Conservation (phyloP, 1,284 basidiomycete genomes). For the Singerocomus rubriflavus region DNA sequence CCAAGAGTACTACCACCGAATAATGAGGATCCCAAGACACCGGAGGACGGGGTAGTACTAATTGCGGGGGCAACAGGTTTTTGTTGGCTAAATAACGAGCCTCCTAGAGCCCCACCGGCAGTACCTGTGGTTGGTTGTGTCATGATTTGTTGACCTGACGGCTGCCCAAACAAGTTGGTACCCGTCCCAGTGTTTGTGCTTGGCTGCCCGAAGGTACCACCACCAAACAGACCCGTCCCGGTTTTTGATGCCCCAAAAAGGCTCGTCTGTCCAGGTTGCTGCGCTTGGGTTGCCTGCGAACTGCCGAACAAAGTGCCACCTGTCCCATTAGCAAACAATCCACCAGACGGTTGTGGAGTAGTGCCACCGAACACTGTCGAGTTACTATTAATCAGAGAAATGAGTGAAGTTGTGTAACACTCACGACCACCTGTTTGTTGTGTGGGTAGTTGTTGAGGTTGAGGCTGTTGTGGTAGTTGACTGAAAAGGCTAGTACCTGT, state of each 20-base stretch:
- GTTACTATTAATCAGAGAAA: constrained; percentile 4
- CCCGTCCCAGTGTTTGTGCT: constrained; percentile 29
- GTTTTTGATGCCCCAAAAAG: constrained; percentile 36
- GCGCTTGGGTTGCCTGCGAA: constrained; percentile 32
- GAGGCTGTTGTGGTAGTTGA: constrained; percentile 31
- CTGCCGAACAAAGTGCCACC: constrained; percentile 48
- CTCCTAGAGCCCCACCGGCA: constrained; percentile 32
- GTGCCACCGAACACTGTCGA: constrained; percentile 27
- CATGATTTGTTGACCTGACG: constrained; percentile 36
- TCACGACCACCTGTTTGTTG: constrained; percentile 35
- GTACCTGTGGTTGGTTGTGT: constrained; percentile 31
- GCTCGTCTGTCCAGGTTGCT: constrained; percentile 33
- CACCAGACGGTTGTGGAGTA: constrained; percentile 25
- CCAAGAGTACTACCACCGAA: constrained; percentile 49
- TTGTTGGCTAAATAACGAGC: constrained; percentile 42
- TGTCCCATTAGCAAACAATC: constrained; percentile 34
- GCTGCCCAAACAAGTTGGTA: constrained; percentile 41
- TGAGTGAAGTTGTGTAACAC: constrained; percentile 9
- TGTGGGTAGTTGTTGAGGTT: constrained; percentile 28
- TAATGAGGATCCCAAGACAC: constrained; percentile 41
- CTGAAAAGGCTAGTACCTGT: constrained; percentile 39
- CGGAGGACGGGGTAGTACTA: constrained; percentile 37
- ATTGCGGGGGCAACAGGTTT: constrained; percentile 38
- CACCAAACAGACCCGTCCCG: constrained; percentile 28
- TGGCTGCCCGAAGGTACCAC: constrained; percentile 36